A percentile compares a stretch with the other conserved stretches of the same genome.
phyloP scores from a whole-genome alignment of 2,329 filamentous ascomycete species.

The Calonectria pseudoreteaudii region DNA sequence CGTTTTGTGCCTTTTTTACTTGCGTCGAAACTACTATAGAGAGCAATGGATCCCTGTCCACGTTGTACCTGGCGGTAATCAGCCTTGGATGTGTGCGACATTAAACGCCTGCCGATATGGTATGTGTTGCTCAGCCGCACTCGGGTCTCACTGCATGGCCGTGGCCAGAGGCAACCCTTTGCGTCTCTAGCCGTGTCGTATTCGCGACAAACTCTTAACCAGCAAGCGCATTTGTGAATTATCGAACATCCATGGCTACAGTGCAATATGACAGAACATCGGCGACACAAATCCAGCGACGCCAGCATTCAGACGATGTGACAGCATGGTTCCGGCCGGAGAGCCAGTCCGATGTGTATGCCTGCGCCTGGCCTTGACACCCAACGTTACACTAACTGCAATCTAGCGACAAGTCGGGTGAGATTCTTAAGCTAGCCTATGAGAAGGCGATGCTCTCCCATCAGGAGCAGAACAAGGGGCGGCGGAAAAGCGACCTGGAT shows the following conservation, averaged over 20 bases:
- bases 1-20: not conserved
- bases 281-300: not conserved
- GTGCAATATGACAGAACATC: not conserved
- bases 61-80: not conserved
- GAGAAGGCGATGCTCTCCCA: slow-evolving; percentile 18
- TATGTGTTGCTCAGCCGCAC: not conserved
- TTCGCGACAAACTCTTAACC: too few relatives aligned
- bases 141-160: not conserved
- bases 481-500: not conserved
- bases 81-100: not conserved
- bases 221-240: too few relatives aligned
- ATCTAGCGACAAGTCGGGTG: not conserved
- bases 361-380: not conserved
- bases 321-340: slow-evolving; percentile 12
- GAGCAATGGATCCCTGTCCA: not conserved
- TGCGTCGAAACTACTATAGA: not conserved
- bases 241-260: not conserved
- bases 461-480: not conserved
- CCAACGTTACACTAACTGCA: not conserved
- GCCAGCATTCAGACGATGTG: not conserved
- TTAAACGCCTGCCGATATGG: not conserved
- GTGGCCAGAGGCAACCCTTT: too few relatives aligned
- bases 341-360: slow-evolving; percentile 8
- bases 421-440: slow-evolving; percentile 14
- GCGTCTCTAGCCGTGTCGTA: not conserved